A percentile compares a stretch with the other conserved stretches of the same genome.
Evolutionary conservation across 2,329 filamentous ascomycete species (phyloP).

Genomic region (Diplodia intermedia): DNA sequence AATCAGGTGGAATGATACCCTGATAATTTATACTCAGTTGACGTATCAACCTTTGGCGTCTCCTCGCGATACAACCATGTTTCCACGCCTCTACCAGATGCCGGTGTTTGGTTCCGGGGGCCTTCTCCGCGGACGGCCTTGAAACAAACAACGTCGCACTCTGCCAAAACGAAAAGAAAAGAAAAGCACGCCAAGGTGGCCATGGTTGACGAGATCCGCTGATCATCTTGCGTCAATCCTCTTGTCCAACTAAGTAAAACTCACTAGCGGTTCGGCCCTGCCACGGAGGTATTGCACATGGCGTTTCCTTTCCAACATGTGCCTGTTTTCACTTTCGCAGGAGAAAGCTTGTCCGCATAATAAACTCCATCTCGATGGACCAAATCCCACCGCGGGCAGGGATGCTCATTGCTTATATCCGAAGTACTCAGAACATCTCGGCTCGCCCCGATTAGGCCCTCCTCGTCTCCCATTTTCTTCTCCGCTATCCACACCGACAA

Average conservation of each 20-base stretch:
- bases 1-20: constrained; percentile 30
- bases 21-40: constrained; percentile 13
- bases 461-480: not conserved
- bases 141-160: not conserved
- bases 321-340: not conserved
- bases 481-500: not conserved
- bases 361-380: not conserved
- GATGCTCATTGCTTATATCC: not conserved
- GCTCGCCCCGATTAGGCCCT: too few relatives aligned
- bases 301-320: not conserved
- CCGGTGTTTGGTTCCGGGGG: too few relatives aligned
- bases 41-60: not conserved
- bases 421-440: not conserved
- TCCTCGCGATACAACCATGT: not conserved
- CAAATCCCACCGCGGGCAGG: too few relatives aligned
- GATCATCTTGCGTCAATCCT: constrained; percentile 23
- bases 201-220: constrained; percentile 2
- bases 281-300: not conserved
- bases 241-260: constrained; percentile 2
- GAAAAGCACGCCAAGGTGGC: not conserved
- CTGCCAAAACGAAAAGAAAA: not conserved
- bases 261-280: constrained; percentile 27
- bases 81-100: too few relatives aligned
- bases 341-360: not conserved
- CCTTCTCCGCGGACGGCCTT: not conserved